Conservation (phyloP, 495 filamentous ascomycete genomes). For the Podospora appendiculata region DNA sequence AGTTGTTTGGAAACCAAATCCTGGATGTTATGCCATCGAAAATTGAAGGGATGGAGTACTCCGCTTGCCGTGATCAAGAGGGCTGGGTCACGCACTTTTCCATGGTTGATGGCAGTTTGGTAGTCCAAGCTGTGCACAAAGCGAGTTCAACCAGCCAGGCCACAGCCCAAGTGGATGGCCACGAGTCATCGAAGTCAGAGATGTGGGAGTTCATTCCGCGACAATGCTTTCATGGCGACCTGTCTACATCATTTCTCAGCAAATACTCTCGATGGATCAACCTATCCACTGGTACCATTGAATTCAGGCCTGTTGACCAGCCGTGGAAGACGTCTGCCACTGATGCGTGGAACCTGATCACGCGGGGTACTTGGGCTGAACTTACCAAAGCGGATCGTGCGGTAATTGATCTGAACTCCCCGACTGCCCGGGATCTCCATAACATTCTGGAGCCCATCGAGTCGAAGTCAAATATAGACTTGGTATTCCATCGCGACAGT, state of each 20-base stretch:
- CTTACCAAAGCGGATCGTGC: neutral
- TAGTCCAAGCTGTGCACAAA: constrained; percentile 1
- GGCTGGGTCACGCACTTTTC: constrained; percentile 17
- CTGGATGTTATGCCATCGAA: constrained; percentile 42
- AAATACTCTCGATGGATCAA: constrained; percentile 2
- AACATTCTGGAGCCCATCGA: constrained; percentile 4
- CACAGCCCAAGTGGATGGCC: too few species aligned
- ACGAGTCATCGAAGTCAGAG: constrained; percentile 9
- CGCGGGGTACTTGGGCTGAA: neutral
- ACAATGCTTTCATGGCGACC: neutral
- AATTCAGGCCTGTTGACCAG: neutral
- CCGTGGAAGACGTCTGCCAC: neutral
- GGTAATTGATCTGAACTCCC: neutral
- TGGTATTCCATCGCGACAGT: neutral
- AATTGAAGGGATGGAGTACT: constrained; percentile 38
- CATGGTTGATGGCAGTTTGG: constrained; percentile 1
- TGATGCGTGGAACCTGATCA: neutral
- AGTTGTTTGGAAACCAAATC: constrained; percentile 30
- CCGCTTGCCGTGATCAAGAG: constrained; percentile 13
- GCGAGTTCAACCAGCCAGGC: too few species aligned
- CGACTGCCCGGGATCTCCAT: neutral
- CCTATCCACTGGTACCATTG: neutral
- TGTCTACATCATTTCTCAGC: neutral
- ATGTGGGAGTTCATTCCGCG: constrained; percentile 12
- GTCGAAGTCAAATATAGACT: neutral